Conservation (phyloP, 2,329 filamentous ascomycete species). For the Cryphonectria carpinicola region DNA sequence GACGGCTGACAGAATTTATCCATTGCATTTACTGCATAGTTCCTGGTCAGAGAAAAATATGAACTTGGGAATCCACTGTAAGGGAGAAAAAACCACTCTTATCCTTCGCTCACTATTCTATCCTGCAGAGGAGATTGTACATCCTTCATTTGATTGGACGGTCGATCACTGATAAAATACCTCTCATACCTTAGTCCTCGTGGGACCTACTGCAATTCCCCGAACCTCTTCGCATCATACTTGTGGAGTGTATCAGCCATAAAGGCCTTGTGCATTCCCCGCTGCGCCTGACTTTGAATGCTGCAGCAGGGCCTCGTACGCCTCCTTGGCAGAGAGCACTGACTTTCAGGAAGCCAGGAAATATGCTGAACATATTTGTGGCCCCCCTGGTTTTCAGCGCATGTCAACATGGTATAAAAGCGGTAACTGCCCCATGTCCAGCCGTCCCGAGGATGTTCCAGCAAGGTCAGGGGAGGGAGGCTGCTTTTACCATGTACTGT, state of each 20-base stretch:
- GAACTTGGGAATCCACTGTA: neutral
- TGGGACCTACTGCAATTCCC: neutral
- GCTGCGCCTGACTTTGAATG: neutral
- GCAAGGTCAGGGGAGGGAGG: neutral
- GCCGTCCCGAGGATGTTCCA: neutral
- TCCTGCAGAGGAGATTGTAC: neutral
- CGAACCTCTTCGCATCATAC: neutral
- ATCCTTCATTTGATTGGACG: neutral
- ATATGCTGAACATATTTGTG: neutral
- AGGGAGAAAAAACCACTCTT: too few relatives aligned
- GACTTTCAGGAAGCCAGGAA: neutral
- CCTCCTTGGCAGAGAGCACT: neutral
- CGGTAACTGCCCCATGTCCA: neutral
- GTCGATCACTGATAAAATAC: neutral
- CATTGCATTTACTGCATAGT: neutral
- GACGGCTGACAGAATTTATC: neutral
- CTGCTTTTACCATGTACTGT: neutral
- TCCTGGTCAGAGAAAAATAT: neutral
- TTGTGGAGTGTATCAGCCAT: neutral
- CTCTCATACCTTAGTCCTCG: neutral
- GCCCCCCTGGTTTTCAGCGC: neutral
- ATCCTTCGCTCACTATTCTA: neutral
- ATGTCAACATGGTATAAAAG: neutral
- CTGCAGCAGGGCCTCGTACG: neutral
- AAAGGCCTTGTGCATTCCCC: neutral